Base-by-base conservation (phyloP, 1,139 yeast genomes). In the Lodderomyces elongisporus region DNA sequence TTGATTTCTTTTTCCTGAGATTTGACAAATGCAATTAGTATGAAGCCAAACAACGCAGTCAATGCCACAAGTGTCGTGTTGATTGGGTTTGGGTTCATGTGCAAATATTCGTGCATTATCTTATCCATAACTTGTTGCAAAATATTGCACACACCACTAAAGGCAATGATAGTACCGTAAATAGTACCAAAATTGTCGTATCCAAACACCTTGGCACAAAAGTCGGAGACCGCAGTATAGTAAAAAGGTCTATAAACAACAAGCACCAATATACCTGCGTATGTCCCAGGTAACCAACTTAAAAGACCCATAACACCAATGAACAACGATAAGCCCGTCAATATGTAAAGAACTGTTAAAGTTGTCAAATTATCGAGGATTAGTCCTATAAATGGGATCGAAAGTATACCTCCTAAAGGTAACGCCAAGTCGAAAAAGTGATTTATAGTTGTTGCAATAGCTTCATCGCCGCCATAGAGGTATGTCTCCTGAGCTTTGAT, bases 161-260 rank as follows among this genome's bases (percentile, higher is more conserved):
- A 64, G 38, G 89, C 81, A 49, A 87, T 85, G 48, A 87, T 72
- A 8, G 89, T 64, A 0, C 97, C 97, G 53, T 89, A 89, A n/a
- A 88, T 78, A 1, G 89, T 80, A 26, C 96, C 96, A 59, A 89
- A 89, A 1, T 94, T 87, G 37, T 78, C 83, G 56, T 84, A 88
- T 0, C 97, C 97, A 62, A 89, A 89, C 14, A 88, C 93, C 51
- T 89, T 89, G 28, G 95, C 94, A 52, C 89, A 76, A 52, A 79
- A 85, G 56, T 89, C 96, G 4, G 95, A 83, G 2, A 88, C 85
- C 0, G 95, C 87, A 2, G 97, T 88, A 58, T 88, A 89, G 52
- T 84, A 87, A 51, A 88, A 84, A 12, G 97, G 96, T 54, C 97
- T 72, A 57, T 84, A 88, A 1, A 85, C 65, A n/a, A 85, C 96